phyloP scores from a whole-genome alignment of 768 basidiomycete genomes.

The Exsudoporus frostii region DNA sequence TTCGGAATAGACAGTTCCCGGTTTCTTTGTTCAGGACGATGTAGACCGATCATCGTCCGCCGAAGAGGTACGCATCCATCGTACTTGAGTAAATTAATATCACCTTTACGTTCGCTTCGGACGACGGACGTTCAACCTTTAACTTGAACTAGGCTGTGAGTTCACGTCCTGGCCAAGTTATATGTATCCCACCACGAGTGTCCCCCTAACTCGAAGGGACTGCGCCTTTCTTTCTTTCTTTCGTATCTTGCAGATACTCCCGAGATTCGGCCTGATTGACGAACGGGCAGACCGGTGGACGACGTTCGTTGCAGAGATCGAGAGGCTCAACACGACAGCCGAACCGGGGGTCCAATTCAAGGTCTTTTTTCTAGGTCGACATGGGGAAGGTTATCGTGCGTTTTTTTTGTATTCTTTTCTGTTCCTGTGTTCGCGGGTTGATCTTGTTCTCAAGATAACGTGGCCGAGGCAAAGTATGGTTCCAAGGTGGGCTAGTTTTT shows the following conservation, averaged over 20 bases:
- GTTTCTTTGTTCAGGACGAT: conserved; percentile 25
- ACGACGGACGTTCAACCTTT: background rate
- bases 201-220: background rate
- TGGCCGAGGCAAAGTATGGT: conserved; percentile 66
- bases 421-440: background rate
- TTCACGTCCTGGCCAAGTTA: background rate
- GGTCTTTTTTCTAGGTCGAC: conserved; percentile 61
- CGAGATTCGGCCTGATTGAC: conserved; percentile 37
- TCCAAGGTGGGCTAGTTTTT: conserved; percentile 31
- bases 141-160: conserved; percentile 21
- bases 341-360: conserved; percentile 36
- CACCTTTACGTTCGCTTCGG: background rate
- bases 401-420: background rate
- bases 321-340: conserved; percentile 31
- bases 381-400: conserved; percentile 57
- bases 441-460: conserved; percentile 50
- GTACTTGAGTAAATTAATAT: too few species aligned
- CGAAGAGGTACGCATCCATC: conserved; percentile 5
- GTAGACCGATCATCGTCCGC: background rate
- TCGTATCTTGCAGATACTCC: conserved; percentile 11
- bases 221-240: background rate
- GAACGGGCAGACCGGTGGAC: conserved; percentile 47
- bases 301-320: conserved; percentile 39
- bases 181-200: background rate
- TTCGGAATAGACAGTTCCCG: conserved; percentile 16